Conservation (phyloP, 2,329 filamentous ascomycete species). For the Zasmidium citrigriseum region DNA sequence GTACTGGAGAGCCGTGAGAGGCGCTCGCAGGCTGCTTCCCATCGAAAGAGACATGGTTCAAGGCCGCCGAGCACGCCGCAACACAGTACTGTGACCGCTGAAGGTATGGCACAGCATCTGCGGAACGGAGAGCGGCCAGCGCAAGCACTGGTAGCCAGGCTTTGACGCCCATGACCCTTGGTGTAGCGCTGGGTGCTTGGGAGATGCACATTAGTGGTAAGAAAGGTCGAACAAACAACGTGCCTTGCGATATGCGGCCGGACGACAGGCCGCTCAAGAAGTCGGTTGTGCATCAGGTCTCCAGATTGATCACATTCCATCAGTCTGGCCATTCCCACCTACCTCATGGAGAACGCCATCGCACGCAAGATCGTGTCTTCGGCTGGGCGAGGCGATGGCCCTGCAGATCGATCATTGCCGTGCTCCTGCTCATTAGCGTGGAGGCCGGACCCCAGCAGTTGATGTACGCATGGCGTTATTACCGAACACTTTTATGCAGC, state of each 20-base stretch:
- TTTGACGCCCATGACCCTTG: not conserved
- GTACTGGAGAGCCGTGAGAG: not conserved
- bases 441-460: too few species aligned
- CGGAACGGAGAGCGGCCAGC: not conserved
- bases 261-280: too few species aligned
- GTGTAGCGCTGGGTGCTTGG: not conserved
- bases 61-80: not conserved
- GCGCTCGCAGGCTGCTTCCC: not conserved
- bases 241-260: too few species aligned
- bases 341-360: not conserved
- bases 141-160: not conserved
- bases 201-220: not conserved
- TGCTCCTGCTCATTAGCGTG: not conserved
- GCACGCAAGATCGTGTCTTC: not conserved
- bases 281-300: too few species aligned
- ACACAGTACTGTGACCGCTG: not conserved
- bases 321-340: not conserved
- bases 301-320: not conserved
- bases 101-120: not conserved
- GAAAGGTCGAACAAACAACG: not conserved
- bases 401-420: not conserved
- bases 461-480: too few species aligned
- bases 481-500: too few species aligned
- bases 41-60: constrained; percentile 1
- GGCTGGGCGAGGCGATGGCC: not conserved